A percentile compares a stretch with the other conserved stretches of the same genome.
phyloP scores from a whole-genome alignment of 2,329 filamentous ascomycete species.

The Epichloe sylvatica region DNA sequence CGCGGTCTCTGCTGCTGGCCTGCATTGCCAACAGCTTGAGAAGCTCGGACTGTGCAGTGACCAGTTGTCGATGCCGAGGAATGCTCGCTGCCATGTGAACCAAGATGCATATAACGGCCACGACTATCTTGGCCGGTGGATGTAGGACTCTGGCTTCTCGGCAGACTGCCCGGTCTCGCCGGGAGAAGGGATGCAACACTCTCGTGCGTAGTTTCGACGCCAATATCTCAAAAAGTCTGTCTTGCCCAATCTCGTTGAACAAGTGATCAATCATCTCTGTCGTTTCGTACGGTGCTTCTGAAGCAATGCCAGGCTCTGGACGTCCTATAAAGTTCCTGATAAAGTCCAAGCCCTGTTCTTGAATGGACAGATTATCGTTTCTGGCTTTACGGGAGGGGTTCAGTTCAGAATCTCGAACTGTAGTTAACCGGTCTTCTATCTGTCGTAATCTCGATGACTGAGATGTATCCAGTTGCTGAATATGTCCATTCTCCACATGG shows the following conservation, averaged over 20 bases:
- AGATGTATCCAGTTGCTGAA: constrained; percentile 21
- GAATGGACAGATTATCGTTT: constrained; percentile 69
- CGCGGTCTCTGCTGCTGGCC: constrained; percentile 56
- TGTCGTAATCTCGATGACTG: constrained; percentile 31
- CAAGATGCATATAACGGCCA: constrained; percentile 66
- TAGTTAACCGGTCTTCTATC: constrained; percentile 35
- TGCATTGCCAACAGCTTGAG: constrained; percentile 60
- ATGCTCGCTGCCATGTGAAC: constrained; percentile 78
- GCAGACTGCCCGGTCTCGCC: constrained; percentile 21
- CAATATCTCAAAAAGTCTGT: constrained; percentile 68
- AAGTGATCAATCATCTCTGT: constrained; percentile 74
- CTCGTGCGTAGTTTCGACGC: constrained; percentile 60
- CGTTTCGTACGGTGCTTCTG: constrained; percentile 37
- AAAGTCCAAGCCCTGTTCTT: constrained; percentile 82
- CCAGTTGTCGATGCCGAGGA: constrained; percentile 60
- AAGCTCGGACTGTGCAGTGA: constrained; percentile 64
- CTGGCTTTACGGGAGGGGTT: constrained; percentile 54
- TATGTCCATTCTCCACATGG: constrained; percentile 17
- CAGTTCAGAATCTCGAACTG: constrained; percentile 50
- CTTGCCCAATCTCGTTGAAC: constrained; percentile 60
- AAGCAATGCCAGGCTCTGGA: constrained; percentile 30
- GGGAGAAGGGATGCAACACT: constrained; percentile 38
- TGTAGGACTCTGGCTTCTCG: constrained; percentile 38
- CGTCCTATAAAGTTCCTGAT: constrained; percentile 78
- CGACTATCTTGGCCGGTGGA: constrained; percentile 56